These are phyloP conservation scores for Penicillium ochrochloron DNA, from an alignment of 495 filamentous ascomycete genomes.

Conservation along the genomic window DNA sequence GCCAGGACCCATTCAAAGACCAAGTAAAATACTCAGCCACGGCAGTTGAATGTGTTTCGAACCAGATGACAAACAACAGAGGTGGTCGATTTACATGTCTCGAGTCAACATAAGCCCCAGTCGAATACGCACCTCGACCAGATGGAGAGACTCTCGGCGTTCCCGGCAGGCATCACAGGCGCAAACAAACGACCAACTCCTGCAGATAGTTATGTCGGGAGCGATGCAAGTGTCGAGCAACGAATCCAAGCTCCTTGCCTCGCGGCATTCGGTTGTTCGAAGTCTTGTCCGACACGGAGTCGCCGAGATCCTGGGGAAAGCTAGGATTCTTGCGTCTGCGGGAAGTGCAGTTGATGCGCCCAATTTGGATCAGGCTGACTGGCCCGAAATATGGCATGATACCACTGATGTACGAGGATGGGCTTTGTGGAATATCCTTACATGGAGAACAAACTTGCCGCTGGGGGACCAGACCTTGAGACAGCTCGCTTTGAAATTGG, in stretches of 20 bases:
- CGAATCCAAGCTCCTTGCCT: slow-evolving; percentile 1
- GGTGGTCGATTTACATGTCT: background rate
- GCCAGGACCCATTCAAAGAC: too few relatives aligned
- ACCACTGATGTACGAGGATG: background rate
- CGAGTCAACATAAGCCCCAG: background rate
- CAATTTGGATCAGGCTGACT: background rate
- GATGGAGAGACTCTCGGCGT: background rate
- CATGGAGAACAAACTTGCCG: background rate
- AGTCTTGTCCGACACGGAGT: slow-evolving; percentile 12
- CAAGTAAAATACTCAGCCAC: too few relatives aligned
- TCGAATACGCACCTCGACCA: background rate
- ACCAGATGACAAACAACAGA: too few relatives aligned
- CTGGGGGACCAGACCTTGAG: background rate
- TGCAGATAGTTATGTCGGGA: background rate
- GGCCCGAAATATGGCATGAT: background rate
- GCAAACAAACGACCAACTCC: background rate
- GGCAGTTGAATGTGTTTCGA: too few relatives aligned
- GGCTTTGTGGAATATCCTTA: background rate
- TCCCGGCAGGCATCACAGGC: background rate
- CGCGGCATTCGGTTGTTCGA: background rate
- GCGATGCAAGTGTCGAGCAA: background rate
- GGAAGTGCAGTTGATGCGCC: background rate
- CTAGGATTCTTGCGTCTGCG: background rate
- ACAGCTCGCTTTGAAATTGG: background rate
- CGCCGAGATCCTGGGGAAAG: slow-evolving; percentile 8